Evolutionary conservation across 2,329 filamentous ascomycete species (phyloP), one percentile per base, ranked within the genome.

Genomic region (Trichoderma sp.): DNA sequence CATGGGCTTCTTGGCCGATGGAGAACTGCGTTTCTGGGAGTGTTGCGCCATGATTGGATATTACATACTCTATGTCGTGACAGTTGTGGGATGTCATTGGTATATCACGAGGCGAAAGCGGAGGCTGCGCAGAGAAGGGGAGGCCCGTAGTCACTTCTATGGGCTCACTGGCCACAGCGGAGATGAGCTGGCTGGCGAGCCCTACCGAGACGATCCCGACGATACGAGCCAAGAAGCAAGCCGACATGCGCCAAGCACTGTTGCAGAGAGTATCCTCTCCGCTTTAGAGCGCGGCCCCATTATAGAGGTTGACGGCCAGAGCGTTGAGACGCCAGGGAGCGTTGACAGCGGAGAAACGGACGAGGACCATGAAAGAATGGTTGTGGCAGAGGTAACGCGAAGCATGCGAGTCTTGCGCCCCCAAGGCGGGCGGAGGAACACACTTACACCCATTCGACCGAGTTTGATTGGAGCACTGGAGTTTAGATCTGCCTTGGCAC

Each of bases 21-120:
- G 95, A 0, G 88, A 88, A 71, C 85, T 99, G 66, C 88, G 92
- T 73, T 82, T 96, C 7, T 98, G 94, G 94, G 96, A 99, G 81
- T 97, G 95, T 75, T 88, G 88, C 73, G 84, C 87, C 72, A 99
- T 99, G 96, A 94, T 99, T 71, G 91, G 85, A 15, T 97, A 97
- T 79, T 99, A 99, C 80, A 75, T 91, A 58, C 92, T 97, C 76
- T 99, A 99, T 78, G 96, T 99, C 61, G 79, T 90, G 13, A 90
- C 94, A 71, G 96, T 99, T 12, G 93, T 98, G 17, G 86, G 86
- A 6, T 98, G 95, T 94, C 96, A 99, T 81, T 97, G 95, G 92
- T 92, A 91, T 82, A 84, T 92, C 17, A 89, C 88, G 47, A 86
- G 90, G 74, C 86, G 88, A 74, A 90, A 81, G 70, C 85, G 85